Evolutionary conservation across 2,329 filamentous ascomycete genomes (phyloP).

Genomic region (Arthrobotrys pseudoclavata): DNA sequence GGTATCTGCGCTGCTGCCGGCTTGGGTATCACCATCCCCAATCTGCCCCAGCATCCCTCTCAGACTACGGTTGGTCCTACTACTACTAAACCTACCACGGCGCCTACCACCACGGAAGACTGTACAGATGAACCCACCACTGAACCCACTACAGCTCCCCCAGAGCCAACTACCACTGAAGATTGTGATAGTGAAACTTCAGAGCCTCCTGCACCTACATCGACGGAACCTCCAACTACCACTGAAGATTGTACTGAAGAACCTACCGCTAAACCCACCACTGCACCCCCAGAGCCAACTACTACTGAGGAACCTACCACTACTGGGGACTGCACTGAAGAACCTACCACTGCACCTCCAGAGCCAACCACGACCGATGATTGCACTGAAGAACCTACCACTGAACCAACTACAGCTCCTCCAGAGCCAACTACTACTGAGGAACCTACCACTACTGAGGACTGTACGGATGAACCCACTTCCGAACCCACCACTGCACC

Average conservation of each 20-base stretch:
- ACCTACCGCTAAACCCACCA: constrained; percentile 34
- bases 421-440: constrained; percentile 1
- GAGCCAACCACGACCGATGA: constrained; percentile 4
- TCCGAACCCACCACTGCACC: constrained; percentile 26
- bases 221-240: constrained; percentile 35
- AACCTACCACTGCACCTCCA: constrained; percentile 24
- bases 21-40: constrained; percentile 41
- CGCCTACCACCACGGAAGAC: constrained; percentile 47
- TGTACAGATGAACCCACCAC: constrained; percentile 43
- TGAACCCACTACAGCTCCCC: too few species aligned
- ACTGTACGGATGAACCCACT: constrained; percentile 48
- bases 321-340: constrained; percentile 44
- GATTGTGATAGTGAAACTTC: constrained; percentile 37
- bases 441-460: constrained; percentile 28
- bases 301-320: constrained; percentile 24
- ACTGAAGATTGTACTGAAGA: constrained; percentile 52
- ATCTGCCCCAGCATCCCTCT: constrained; percentile 35
- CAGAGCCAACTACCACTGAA: constrained; percentile 39
- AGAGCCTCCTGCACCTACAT: constrained; percentile 29
- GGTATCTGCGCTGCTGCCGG: constrained; percentile 50
- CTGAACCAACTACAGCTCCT: background rate
- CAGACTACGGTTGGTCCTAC: constrained; percentile 45
- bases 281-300: constrained; percentile 31
- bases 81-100: too few species aligned
- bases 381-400: background rate